Evolutionary conservation across 2,329 filamentous ascomycete species (phyloP).

Genomic region (Ascochyta rabiei): DNA sequence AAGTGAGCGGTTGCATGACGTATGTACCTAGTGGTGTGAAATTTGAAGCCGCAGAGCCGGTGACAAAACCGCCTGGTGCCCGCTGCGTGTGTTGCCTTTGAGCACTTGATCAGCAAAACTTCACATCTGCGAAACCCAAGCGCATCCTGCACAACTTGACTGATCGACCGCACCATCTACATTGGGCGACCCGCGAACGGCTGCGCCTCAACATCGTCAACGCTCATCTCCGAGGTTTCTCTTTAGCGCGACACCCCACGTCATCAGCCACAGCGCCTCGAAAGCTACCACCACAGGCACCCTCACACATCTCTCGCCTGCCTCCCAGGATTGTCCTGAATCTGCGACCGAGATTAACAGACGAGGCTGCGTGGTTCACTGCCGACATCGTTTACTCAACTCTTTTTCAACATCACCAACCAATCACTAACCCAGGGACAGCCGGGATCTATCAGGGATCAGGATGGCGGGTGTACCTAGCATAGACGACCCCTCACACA

Average conservation of each 20-base stretch:
- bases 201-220: conserved; percentile 23
- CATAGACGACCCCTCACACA: conserved; percentile 45
- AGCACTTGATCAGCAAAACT: background rate
- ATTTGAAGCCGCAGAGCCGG: conserved; percentile 17
- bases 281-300: conserved; percentile 7
- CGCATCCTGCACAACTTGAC: conserved; percentile 8
- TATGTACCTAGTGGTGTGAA: background rate
- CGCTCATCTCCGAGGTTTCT: conserved; percentile 14
- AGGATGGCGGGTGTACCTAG: conserved; percentile 47
- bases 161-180: conserved; percentile 26
- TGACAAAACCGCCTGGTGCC: conserved; percentile 13
- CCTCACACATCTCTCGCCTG: conserved; percentile 10
- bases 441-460: conserved; percentile 19
- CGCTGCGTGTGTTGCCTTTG: conserved; percentile 3
- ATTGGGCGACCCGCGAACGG: conserved; percentile 19
- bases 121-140: background rate
- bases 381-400: background rate
- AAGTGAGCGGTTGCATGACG: conserved; percentile 11
- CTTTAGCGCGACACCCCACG: conserved; percentile 12
- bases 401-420: background rate
- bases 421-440: conserved; percentile 26
- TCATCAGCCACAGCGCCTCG: conserved; percentile 15
- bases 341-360: background rate
- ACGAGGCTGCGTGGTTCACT: background rate
- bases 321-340: background rate